Percentiles rank a stretch among this genome's conserved stretches.
Conservation (phyloP, 129 eudicot genomes). For the Lactuca sativa region DNA sequence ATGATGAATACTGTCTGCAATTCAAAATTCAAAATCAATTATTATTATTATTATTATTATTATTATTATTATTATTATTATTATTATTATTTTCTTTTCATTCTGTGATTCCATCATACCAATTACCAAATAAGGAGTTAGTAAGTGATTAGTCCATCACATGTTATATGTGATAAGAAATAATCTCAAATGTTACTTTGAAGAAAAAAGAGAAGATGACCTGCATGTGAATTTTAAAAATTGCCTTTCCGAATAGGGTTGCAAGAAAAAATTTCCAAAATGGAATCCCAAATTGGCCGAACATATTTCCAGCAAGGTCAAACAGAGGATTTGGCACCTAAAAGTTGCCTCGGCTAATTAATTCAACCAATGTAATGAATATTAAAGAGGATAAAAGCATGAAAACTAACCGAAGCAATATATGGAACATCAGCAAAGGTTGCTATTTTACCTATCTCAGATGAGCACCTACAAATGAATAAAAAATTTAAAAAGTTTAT, state of each 20-base stretch:
- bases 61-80: no score
- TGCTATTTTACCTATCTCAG: constrained; percentile 76
- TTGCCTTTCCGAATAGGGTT: constrained; percentile 88
- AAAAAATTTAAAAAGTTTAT: background rate
- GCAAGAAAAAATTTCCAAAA: constrained; percentile 96
- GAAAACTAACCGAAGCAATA: constrained; percentile 89
- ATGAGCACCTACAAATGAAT: constrained; percentile 56
- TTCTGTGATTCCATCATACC: background rate
- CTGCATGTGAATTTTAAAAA: constrained; percentile 92
- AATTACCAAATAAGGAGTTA: no score
- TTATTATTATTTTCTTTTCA: no score
- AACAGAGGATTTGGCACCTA: constrained; percentile 98
- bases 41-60: no score
- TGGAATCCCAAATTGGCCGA: constrained; percentile 97
- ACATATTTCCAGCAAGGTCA: constrained; percentile 99
- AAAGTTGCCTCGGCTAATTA: constrained; percentile 20
- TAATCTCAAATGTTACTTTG: background rate
- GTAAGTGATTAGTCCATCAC: no score
- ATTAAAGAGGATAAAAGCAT: constrained; percentile 1
- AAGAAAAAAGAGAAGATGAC: background rate
- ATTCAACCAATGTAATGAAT: background rate
- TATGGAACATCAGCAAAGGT: constrained; percentile 66
- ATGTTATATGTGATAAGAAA: no score
- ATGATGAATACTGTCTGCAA: constrained; percentile 81
- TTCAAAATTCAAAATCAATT: background rate